Base-by-base conservation (phyloP, 306 rosid species). In the Betula pendula region DNA sequence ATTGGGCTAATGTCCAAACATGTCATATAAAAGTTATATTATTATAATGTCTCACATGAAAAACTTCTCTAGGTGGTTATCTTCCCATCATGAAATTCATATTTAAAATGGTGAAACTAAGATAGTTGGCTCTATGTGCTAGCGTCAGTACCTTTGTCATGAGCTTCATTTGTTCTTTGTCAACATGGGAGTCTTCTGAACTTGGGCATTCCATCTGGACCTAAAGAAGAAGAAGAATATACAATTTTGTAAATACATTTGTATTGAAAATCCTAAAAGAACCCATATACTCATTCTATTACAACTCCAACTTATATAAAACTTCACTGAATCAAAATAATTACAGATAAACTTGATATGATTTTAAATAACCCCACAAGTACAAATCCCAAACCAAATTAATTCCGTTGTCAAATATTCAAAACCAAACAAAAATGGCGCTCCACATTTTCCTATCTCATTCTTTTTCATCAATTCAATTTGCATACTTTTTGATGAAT, bases 91-190 rank as follows among this genome's bases (percentile, higher is more conserved):
- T 71, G 19, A 43, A 67, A 75, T 55, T 75, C 76, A 59, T 42
- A 19, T 73, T 31, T 50, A 38, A 63, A 85, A 80, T 73, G 25
- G 42, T 25, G n/a, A 11, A 68, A 29, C 24, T 6, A 70, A 71
- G 22, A 53, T 67, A 71, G 44, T 20, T 47, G 50, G 78, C 51
- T 13, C 29, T 6, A 79, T 14, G 67, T 47, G 68, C 75, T 73
- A 69, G 81, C 75, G 77, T 60, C 42, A 76, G 38, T 72, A 93
- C 97, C 97, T 90, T 88, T 50, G 82, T 82, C 90, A 80, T 53
- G 33, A 81, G 70, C 68, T 76, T 86, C 73, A 45, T 53, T 76
- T 15, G 67, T 74, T 79, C 82, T 65, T 80, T 88, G 47, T 68
- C 83, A 81, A 48, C 42, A 43, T 2, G 75, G 77, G 77, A 53